These are phyloP conservation scores for Hawksworthiomyces lignivorus DNA, from an alignment of 2,329 filamentous ascomycete genomes.

Conservation along the genomic window DNA sequence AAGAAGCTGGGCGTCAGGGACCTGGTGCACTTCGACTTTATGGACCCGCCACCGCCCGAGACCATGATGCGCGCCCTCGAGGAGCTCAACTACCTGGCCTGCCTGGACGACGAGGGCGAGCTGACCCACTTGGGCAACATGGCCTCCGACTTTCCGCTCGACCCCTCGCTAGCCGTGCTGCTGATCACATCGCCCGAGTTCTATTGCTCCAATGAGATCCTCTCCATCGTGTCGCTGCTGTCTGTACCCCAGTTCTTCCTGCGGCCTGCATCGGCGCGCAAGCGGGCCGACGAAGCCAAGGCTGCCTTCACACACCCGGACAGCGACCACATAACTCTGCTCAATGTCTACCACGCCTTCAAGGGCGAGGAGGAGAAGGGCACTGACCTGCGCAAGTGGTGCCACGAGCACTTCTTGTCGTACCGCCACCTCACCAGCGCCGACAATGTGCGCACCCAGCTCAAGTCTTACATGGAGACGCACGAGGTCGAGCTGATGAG, in stretches of 20 bases:
- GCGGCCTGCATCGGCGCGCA: slow-evolving; percentile 74
- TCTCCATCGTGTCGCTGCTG: slow-evolving; percentile 87
- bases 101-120: slow-evolving; percentile 92
- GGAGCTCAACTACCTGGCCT: slow-evolving; percentile 94
- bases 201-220: slow-evolving; percentile 96
- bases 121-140: slow-evolving; percentile 78
- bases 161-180: slow-evolving; percentile 93
- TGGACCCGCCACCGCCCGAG: slow-evolving; percentile 96
- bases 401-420: slow-evolving; percentile 92
- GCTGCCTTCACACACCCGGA: slow-evolving; percentile 84
- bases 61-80: slow-evolving; percentile 97
- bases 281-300: slow-evolving; percentile 97
- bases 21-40: slow-evolving; percentile 94
- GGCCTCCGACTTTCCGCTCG: slow-evolving; percentile 91
- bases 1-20: slow-evolving; percentile 97
- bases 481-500: slow-evolving; percentile 78
- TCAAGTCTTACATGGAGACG: slow-evolving; percentile 95
- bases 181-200: slow-evolving; percentile 96
- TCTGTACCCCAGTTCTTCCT: slow-evolving; percentile 94
- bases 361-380: slow-evolving; percentile 62
- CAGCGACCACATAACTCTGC: slow-evolving; percentile 89
- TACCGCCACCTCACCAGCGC: slow-evolving; percentile 82
- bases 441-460: slow-evolving; percentile 85
- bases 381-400: slow-evolving; percentile 78
- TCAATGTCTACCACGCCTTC: slow-evolving; percentile 98